Conservation (phyloP, 768 basidiomycete species). For the Mycena floridula region DNA sequence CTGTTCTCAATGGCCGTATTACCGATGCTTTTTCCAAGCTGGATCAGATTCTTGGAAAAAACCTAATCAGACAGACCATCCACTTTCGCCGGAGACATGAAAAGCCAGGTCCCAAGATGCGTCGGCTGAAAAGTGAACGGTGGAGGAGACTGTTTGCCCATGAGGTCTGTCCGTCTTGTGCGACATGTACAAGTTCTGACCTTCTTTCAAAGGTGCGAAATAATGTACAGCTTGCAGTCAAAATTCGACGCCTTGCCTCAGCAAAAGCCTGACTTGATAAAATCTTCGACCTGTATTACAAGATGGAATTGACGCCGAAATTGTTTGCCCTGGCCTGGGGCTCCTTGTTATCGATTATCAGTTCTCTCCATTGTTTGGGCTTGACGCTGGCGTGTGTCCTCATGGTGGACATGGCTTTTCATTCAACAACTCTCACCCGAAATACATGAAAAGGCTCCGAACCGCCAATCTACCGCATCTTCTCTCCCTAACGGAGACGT, state of each 20-base stretch:
- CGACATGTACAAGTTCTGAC: constrained; percentile 8
- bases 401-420: too few species aligned
- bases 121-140: constrained; percentile 66
- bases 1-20: constrained; percentile 37
- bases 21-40: constrained; percentile 42
- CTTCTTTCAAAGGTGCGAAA: constrained; percentile 57
- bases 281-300: too few species aligned
- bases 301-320: too few species aligned
- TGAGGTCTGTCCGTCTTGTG: constrained; percentile 44
- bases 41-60: constrained; percentile 43
- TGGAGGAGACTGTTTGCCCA: constrained; percentile 79
- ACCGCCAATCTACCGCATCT: too few species aligned
- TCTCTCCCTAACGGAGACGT: too few species aligned
- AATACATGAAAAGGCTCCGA: too few species aligned
- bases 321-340: too few species aligned
- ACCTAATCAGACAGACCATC: constrained; percentile 49
- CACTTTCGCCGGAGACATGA: constrained; percentile 59
- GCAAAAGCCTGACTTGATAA: too few species aligned
- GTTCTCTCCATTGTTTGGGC: too few species aligned
- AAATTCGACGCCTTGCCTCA: constrained; percentile 53
- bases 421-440: too few species aligned
- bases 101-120: constrained; percentile 75
- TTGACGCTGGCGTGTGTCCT: too few species aligned
- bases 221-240: constrained; percentile 75
- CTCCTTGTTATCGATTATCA: too few species aligned